Conservation (phyloP, 2,329 filamentous ascomycete genomes). For the Sporothrix humicola region DNA sequence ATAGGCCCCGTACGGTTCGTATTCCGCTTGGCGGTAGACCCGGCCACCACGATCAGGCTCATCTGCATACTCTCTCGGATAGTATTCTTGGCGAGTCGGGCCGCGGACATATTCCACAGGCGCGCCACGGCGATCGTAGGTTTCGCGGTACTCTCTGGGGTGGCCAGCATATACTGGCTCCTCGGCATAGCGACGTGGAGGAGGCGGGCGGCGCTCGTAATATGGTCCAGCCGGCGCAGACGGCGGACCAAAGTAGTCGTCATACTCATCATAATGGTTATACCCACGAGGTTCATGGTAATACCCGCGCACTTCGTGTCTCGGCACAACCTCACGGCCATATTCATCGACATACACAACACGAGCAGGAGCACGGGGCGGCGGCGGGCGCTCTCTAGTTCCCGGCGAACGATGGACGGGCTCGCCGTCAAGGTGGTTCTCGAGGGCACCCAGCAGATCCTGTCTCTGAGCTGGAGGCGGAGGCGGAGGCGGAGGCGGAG, state of each 20-base stretch:
- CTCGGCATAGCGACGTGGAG: constrained; percentile 35
- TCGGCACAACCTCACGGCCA: constrained; percentile 30
- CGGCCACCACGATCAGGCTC: constrained; percentile 35
- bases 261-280: neutral
- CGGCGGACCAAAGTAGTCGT: neutral
- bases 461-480: neutral
- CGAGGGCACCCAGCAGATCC: constrained; percentile 40
- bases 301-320: neutral
- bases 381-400: neutral
- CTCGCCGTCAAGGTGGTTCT: constrained; percentile 40
- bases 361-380: neutral
- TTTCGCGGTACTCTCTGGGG: neutral
- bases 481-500: too few species aligned
- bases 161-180: constrained; percentile 40
- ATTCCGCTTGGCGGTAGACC: constrained; percentile 32
- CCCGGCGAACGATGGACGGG: neutral
- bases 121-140: neutral
- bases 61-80: constrained; percentile 43
- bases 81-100: constrained; percentile 41
- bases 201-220: constrained; percentile 43
- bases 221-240: constrained; percentile 35
- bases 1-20: constrained; percentile 51
- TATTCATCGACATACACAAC: constrained; percentile 34
- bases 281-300: neutral
- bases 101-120: neutral